These are phyloP conservation scores for Pythium aphanidermatum DNA, from an alignment of 352 stramenopile species.

Conservation along the genomic window DNA sequence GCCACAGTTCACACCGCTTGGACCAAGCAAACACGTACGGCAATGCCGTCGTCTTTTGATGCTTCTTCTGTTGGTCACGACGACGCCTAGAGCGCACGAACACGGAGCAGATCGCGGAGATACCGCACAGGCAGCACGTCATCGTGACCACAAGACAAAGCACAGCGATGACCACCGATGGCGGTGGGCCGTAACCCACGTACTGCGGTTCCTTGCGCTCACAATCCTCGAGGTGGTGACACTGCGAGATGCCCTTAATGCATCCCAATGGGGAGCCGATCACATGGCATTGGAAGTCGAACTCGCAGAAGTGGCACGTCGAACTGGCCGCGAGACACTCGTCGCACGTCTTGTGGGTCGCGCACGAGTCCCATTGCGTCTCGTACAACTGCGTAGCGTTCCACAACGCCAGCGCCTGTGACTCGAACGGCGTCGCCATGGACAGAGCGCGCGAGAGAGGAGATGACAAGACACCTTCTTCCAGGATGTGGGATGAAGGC, in stretches of 20 bases:
- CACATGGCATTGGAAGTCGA: constrained; percentile 77
- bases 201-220: constrained; percentile 63
- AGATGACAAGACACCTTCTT: background rate
- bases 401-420: constrained; percentile 1
- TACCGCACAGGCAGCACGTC: constrained; percentile 76
- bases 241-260: constrained; percentile 61
- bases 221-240: constrained; percentile 81
- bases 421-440: constrained; percentile 6
- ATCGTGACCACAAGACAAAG: constrained; percentile 75
- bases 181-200: constrained; percentile 74
- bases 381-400: constrained; percentile 6
- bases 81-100: constrained; percentile 31
- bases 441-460: background rate
- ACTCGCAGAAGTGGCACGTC: constrained; percentile 79
- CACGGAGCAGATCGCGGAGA: constrained; percentile 71
- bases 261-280: constrained; percentile 68
- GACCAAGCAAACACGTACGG: constrained; percentile 6
- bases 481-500: background rate
- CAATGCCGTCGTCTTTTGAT: constrained; percentile 14
- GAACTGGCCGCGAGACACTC: constrained; percentile 66
- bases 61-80: constrained; percentile 28
- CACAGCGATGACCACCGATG: constrained; percentile 79
- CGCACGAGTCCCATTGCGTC: constrained; percentile 32
- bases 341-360: constrained; percentile 63
- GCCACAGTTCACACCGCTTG: background rate